phyloP scores from a whole-genome alignment of 2,329 filamentous ascomycete genomes.

The Paecilomyces variotii region DNA sequence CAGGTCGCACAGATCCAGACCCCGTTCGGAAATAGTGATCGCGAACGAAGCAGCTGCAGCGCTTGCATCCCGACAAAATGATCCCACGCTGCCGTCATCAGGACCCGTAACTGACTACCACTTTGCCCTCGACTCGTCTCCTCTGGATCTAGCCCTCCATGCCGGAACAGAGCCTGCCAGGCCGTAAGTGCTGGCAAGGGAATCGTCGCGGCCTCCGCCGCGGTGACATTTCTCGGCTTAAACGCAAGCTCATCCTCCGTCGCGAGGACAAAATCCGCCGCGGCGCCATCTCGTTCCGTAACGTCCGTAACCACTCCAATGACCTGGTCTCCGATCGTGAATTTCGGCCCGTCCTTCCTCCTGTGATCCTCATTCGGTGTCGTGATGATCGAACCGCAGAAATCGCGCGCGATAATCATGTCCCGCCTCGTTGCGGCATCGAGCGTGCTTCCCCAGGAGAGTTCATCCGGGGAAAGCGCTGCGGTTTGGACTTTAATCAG shows the following conservation, averaged over 20 bases:
- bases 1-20: constrained; percentile 33
- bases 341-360: constrained; percentile 25
- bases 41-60: constrained; percentile 29
- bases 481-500: constrained; percentile 33
- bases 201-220: constrained; percentile 27
- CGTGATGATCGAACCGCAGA: constrained; percentile 32
- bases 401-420: constrained; percentile 33
- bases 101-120: constrained; percentile 21
- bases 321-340: constrained; percentile 33
- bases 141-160: constrained; percentile 25
- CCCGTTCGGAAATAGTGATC: constrained; percentile 20
- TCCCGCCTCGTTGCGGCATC: constrained; percentile 19
- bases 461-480: constrained; percentile 32
- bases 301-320: constrained; percentile 27
- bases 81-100: constrained; percentile 30
- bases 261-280: constrained; percentile 33
- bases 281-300: constrained; percentile 31
- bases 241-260: constrained; percentile 30
- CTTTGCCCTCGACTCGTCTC: constrained; percentile 4
- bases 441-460: constrained; percentile 16
- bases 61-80: constrained; percentile 30
- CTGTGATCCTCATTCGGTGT: constrained; percentile 24
- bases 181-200: constrained; percentile 33
- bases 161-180: constrained; percentile 34
- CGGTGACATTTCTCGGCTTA: constrained; percentile 29